These are phyloP conservation scores for Daldinia childiae DNA, from an alignment of 495 filamentous ascomycete genomes.

Conservation along the genomic window DNA sequence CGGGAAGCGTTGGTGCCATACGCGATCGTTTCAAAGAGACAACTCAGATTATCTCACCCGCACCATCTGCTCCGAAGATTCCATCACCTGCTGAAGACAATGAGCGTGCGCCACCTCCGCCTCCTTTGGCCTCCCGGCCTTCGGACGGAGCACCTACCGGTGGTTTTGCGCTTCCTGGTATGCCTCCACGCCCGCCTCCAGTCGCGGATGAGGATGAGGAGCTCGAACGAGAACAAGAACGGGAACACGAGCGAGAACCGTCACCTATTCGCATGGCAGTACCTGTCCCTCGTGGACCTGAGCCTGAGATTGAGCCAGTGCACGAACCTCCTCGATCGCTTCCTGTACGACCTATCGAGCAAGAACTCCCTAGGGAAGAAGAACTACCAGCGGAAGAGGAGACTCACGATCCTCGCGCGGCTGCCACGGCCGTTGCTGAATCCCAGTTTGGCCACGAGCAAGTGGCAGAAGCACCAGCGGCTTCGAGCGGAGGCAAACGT, in stretches of 20 bases:
- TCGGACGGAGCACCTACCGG: conserved; percentile 54
- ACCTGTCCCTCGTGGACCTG: conserved; percentile 74
- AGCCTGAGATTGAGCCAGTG: conserved; percentile 62
- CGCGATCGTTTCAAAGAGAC: conserved; percentile 80
- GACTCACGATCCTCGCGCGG: conserved; percentile 69
- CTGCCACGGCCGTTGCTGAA: conserved; percentile 64
- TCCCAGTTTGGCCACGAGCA: conserved; percentile 47
- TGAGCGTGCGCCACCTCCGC: conserved; percentile 61
- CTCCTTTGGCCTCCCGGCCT: conserved; percentile 68
- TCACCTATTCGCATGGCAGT: conserved; percentile 90
- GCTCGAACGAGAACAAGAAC: conserved; percentile 33
- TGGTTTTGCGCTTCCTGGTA: conserved; percentile 77
- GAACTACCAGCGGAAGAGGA: conserved; percentile 71
- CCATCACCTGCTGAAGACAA: conserved; percentile 48
- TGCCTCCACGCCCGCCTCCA: conserved; percentile 68
- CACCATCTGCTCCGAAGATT: conserved; percentile 52
- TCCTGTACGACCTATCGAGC: conserved; percentile 60
- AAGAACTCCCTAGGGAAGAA: conserved; percentile 68
- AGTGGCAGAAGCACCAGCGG: conserved; percentile 41
- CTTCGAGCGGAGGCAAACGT: conserved; percentile 62
- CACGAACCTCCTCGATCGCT: conserved; percentile 59
- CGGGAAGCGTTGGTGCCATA: conserved; percentile 70
- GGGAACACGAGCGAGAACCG: conserved; percentile 57
- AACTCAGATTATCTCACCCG: conserved; percentile 66
- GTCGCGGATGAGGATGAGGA: conserved; percentile 64